phyloP scores from a whole-genome alignment of 208 protist genomes.

The Trichomonas tenax region DNA sequence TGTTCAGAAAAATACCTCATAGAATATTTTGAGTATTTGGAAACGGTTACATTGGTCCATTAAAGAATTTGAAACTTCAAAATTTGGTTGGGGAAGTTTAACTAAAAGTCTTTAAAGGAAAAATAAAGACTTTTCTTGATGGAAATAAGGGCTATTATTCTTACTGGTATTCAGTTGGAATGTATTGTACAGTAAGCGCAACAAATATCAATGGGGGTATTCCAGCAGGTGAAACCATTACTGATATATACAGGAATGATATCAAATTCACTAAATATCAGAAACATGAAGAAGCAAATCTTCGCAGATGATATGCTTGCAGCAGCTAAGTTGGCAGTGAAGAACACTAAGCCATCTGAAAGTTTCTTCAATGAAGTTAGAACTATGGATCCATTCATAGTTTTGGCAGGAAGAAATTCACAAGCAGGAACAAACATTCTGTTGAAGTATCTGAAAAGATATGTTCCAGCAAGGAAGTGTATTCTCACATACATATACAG shows the following conservation, averaged over 20 bases:
- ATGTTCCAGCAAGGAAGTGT: neutral
- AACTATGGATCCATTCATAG: neutral
- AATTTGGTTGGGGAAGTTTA: no score
- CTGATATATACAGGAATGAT: neutral
- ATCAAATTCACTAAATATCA: neutral
- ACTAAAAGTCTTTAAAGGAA: no score
- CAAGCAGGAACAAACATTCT: neutral
- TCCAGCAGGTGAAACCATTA: no score
- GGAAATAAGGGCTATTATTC: no score
- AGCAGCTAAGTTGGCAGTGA: neutral
- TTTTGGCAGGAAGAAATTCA: neutral
- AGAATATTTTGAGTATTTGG: no score
- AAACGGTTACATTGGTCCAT: no score
- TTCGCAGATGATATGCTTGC: neutral
- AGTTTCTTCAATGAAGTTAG: neutral
- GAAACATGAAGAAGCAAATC: neutral
- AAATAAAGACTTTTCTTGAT: no score
- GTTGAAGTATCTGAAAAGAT: neutral
- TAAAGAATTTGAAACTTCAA: no score
- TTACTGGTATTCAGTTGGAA: no score
- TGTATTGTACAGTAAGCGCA: no score
- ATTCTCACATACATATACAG: neutral
- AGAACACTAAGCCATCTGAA: neutral
- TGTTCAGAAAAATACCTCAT: no score
- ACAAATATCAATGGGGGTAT: no score